Evolutionary conservation across 2,329 filamentous ascomycete species (phyloP).

Genomic region (Aphanoascus verrucosus): DNA sequence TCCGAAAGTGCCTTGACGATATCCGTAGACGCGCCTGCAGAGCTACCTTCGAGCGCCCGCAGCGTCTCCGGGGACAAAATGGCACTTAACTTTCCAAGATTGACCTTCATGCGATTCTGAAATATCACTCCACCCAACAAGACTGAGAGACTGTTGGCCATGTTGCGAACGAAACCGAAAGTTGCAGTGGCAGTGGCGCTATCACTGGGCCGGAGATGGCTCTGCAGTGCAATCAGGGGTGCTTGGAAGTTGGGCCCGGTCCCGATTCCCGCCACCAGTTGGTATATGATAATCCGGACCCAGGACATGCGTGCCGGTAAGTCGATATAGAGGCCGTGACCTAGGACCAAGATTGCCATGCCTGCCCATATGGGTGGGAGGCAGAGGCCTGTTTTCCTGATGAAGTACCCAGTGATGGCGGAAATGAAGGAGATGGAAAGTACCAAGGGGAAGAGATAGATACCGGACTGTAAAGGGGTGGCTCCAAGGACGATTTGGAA

Average conservation of each 20-base stretch:
- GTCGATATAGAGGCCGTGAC: slow-evolving; percentile 55
- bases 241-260: slow-evolving; percentile 54
- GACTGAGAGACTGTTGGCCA: slow-evolving; percentile 48
- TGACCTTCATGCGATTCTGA: slow-evolving; percentile 27
- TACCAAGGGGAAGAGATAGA: slow-evolving; percentile 64
- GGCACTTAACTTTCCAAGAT: slow-evolving; percentile 2
- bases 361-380: slow-evolving; percentile 41
- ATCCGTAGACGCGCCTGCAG: slow-evolving; percentile 26
- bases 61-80: slow-evolving; percentile 8
- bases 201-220: slow-evolving; percentile 49
- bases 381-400: slow-evolving; percentile 61
- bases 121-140: slow-evolving; percentile 47
- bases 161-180: slow-evolving; percentile 49
- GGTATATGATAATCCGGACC: slow-evolving; percentile 42
- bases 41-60: slow-evolving; percentile 17
- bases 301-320: slow-evolving; percentile 44
- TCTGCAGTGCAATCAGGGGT: slow-evolving; percentile 54
- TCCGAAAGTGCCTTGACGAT: slow-evolving; percentile 27
- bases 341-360: slow-evolving; percentile 36
- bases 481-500: slow-evolving; percentile 65
- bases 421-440: slow-evolving; percentile 45
- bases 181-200: slow-evolving; percentile 54
- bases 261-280: slow-evolving; percentile 49
- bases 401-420: slow-evolving; percentile 52
- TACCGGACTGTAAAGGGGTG: slow-evolving; percentile 58